A percentile compares a stretch with the other conserved stretches of the same genome.
Conservation (phyloP, 768 basidiomycete species). For the Panaeolus cyanescens region DNA sequence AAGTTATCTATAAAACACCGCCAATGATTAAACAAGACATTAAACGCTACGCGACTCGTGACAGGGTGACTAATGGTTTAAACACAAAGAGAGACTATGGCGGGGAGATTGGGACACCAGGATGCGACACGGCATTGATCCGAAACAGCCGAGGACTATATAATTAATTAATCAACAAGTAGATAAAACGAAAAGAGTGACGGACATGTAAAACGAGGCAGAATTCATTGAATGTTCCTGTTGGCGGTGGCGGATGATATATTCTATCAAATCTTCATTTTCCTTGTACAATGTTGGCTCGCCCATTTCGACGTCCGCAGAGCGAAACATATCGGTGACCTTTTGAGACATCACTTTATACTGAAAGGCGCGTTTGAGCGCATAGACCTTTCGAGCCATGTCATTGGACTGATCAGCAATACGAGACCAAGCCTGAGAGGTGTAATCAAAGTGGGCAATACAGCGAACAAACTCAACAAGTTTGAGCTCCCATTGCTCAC, state of each 20-base stretch:
- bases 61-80: too few relatives aligned
- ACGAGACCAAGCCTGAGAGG: conserved; percentile 12
- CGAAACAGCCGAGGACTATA: too few relatives aligned
- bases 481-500: conserved; percentile 24
- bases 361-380: background rate
- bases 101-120: too few relatives aligned
- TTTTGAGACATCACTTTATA: background rate
- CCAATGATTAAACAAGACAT: too few relatives aligned
- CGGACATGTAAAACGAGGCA: too few relatives aligned
- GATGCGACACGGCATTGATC: too few relatives aligned
- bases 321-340: background rate
- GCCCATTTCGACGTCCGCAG: background rate
- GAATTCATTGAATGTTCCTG: too few relatives aligned
- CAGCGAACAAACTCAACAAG: conserved; percentile 23
- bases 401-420: background rate
- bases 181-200: too few relatives aligned
- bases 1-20: too few relatives aligned
- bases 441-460: conserved; percentile 13
- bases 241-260: background rate
- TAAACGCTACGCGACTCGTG: too few relatives aligned
- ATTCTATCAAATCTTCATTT: background rate
- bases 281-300: background rate
- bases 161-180: too few relatives aligned
- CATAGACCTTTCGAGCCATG: background rate
- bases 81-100: too few relatives aligned